Evolutionary conservation across 2,329 filamentous ascomycete genomes (phyloP).

Genomic region (Penicillium sp.): DNA sequence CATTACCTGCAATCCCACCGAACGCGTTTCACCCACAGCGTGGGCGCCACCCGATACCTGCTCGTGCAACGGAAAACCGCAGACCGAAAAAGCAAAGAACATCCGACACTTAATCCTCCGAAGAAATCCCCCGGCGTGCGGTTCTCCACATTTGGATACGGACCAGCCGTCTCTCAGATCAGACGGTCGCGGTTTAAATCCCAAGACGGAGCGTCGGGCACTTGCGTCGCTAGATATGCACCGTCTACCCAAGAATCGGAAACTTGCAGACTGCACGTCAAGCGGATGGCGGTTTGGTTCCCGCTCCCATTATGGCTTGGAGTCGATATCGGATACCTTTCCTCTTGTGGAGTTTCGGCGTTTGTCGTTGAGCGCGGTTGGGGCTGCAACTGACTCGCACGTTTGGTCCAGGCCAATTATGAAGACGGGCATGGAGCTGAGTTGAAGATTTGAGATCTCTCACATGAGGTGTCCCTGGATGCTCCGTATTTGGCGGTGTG

Average conservation of each 20-base stretch:
- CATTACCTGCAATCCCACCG: background rate
- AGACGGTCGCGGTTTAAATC: background rate
- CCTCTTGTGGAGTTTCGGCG: background rate
- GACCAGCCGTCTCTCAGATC: background rate
- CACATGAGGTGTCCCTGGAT: background rate
- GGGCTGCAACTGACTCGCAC: background rate
- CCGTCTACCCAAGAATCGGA: background rate
- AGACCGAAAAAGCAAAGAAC: background rate
- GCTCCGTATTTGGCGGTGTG: background rate
- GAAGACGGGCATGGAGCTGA: background rate
- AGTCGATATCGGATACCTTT: background rate
- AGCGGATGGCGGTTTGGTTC: background rate
- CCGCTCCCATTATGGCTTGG: background rate
- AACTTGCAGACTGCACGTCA: background rate
- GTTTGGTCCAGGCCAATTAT: background rate
- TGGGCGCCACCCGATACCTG: slow-evolving; percentile 4
- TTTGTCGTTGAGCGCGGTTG: background rate
- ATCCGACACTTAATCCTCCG: background rate
- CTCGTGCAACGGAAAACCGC: background rate
- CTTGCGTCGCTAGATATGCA: background rate
- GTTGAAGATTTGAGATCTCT: background rate
- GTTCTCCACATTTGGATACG: background rate
- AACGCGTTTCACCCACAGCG: background rate
- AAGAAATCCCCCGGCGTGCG: background rate
- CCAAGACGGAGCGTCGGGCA: background rate